Evolutionary conservation across 73 alveolate species (phyloP), one percentile per base, ranked within the genome.

Genomic region (Paramecium pentaurelia): DNA sequence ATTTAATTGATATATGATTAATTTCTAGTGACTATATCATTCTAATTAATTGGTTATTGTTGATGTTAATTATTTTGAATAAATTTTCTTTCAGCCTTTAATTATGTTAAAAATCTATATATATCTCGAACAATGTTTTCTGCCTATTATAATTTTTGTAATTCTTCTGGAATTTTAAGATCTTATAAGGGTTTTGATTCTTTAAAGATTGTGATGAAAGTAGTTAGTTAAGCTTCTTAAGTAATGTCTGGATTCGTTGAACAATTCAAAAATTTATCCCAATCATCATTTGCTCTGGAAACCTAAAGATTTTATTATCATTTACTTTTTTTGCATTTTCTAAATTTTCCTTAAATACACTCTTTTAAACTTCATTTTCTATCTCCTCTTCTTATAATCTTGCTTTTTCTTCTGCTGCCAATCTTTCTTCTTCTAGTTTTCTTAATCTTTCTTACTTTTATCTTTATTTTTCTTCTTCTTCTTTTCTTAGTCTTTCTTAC

Each of bases 241-340:
- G 64, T 60, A 16, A 97, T 96, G 68, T 96, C 98, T 20, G 98
- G 98, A 10, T 93, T 86, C 6, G 86, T 87, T 22, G 95, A 95
- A 54, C 98, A 95, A 9, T 18, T 16, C 18, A 93, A 36, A 88
- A 86, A 95, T 60, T 95, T 95, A 14, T 89, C 95, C 98, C 95
- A 95, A 37, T 88, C 68, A 60, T 86, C 58, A 12, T 37, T 75
- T 5, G 91, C 91, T 80, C 59, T 90, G 2, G 91, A 60, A 27
- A 44, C 54, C 60, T 80, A 75, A 1, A 36, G 16, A 20, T 73
- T 34, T 37, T 4, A 20, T 83, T 9, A 18, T 58, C 32, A 7
- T 14, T 70, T 49, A 75, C 93, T 45, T 90, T 64, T 73, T 73
- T 71, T n/a, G 95, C 94, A 68, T 87, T 73, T 25, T 73, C 88